Conservation (phyloP, 2,329 filamentous ascomycete genomes). For the Coniochaeta hoffmannii region DNA sequence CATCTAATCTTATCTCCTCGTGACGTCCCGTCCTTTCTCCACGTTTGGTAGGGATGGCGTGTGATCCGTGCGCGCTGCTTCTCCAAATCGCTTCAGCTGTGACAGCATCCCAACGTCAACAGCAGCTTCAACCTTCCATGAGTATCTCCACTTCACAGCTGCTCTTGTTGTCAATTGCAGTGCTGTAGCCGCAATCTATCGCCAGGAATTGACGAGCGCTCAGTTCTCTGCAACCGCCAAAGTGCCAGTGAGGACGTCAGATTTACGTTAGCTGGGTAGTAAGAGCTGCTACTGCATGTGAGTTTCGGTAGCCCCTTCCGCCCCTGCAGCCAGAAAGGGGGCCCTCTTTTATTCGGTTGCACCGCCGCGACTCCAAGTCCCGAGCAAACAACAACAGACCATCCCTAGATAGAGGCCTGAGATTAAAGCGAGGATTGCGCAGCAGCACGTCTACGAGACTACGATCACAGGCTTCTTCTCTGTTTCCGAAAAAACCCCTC, state of each 20-base stretch:
- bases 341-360: not conserved
- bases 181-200: not conserved
- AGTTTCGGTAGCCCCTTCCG: not conserved
- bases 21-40: not conserved
- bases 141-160: not conserved
- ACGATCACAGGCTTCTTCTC: not conserved
- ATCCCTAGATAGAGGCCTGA: not conserved
- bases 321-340: not conserved
- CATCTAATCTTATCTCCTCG: conserved; percentile 10
- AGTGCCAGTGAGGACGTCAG: too few species aligned
- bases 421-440: not conserved
- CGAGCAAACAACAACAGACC: not conserved
- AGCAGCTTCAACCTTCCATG: not conserved
- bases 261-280: too few species aligned
- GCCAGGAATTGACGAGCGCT: too few species aligned
- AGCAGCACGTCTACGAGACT: not conserved
- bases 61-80: not conserved
- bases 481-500: not conserved
- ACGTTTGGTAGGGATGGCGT: not conserved
- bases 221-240: too few species aligned
- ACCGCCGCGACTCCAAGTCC: not conserved
- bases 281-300: not conserved
- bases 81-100: not conserved
- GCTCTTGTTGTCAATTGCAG: not conserved
- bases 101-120: not conserved